Evolutionary conservation across 331 rosid species (phyloP), one percentile per base, ranked within the genome.

Genomic region (Malus hybrid): DNA sequence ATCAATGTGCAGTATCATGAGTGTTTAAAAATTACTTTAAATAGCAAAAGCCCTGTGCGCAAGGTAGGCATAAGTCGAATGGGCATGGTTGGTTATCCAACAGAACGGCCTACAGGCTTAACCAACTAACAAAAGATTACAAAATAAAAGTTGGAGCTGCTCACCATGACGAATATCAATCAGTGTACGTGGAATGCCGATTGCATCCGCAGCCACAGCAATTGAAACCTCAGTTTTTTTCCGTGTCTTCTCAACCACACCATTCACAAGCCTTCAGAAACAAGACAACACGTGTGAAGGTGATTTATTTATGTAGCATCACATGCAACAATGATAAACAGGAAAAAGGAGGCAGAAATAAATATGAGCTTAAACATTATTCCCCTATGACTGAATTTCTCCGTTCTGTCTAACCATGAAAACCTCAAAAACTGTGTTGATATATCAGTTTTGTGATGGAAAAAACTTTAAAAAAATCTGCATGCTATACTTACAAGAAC

Each of bases 121-220:
- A 64, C 57, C 69, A 53, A 67, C 66, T 10, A 28, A 48, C 56
- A 8, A 39, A 10, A 63, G 22, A 42, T 16, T 20, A 6, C 13
- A 11, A 10, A 26, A 33, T 3, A 9, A 74, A 24, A 57, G 71
- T 58, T 50, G 46, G 13, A 39, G 34, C 62, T 68, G 60, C 84
- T 82, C 72, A 94, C 99, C 99, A 60, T 92, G 99, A 44, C 97
- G 97, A 81, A 92, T 75, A 86, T 95, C 99, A 79, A 95, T 85
- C 75, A 95, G 82, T 80, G 78, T 79, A 55, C 97, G 92, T n/a
- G 99, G 99, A 67, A 95, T 81, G 72, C 93, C 91, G 71, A 92
- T 90, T 33, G 87, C 92, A 56, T 82, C 92, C 58, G 96, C 92
- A 26, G 92, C 96, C 78, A 42, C 91, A n/a, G 87, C 93, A 66